Conservation (phyloP, 2,329 filamentous ascomycete genomes). For the Scytalidium sp. region DNA sequence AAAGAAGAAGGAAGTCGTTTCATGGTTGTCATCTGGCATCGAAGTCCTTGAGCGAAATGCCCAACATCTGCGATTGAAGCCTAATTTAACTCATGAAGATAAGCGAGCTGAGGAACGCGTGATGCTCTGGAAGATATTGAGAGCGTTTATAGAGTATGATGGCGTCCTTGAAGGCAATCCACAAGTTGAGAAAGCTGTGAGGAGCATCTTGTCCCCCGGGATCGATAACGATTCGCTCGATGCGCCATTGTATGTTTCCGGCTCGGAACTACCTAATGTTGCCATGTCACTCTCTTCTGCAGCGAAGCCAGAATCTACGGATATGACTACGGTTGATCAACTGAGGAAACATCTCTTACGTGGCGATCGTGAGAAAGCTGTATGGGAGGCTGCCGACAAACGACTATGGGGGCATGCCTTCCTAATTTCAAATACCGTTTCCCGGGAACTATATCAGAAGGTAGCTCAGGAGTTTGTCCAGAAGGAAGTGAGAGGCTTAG, state of each 20-base stretch:
- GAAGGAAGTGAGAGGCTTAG: conserved; percentile 83
- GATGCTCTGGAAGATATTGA: conserved; percentile 83
- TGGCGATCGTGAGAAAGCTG: conserved; percentile 85
- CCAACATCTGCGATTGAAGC: conserved; percentile 38
- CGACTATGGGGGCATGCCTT: conserved; percentile 96
- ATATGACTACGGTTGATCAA: conserved; percentile 66
- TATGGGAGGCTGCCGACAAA: conserved; percentile 91
- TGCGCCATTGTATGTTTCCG: conserved; percentile 31
- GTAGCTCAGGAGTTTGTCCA: conserved; percentile 94
- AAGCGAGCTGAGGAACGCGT: conserved; percentile 77
- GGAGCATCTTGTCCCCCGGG: conserved; percentile 68
- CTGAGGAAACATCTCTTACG: conserved; percentile 71
- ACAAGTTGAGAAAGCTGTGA: conserved; percentile 70
- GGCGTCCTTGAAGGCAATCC: conserved; percentile 73
- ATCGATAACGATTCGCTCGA: conserved; percentile 26
- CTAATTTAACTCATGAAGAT: conserved; percentile 53
- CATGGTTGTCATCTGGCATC: conserved; percentile 79
- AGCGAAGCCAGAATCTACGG: conserved; percentile 62
- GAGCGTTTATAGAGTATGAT: conserved; percentile 81
- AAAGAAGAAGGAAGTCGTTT: conserved; percentile 89
- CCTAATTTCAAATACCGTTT: conserved; percentile 76
- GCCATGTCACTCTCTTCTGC: conserved; percentile 29
- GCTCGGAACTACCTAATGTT: conserved; percentile 36
- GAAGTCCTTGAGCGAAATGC: conserved; percentile 62
- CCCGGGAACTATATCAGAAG: conserved; percentile 82